Conservation (phyloP, 2,329 filamentous ascomycete species). For the Ambrosiella cleistominuta region DNA sequence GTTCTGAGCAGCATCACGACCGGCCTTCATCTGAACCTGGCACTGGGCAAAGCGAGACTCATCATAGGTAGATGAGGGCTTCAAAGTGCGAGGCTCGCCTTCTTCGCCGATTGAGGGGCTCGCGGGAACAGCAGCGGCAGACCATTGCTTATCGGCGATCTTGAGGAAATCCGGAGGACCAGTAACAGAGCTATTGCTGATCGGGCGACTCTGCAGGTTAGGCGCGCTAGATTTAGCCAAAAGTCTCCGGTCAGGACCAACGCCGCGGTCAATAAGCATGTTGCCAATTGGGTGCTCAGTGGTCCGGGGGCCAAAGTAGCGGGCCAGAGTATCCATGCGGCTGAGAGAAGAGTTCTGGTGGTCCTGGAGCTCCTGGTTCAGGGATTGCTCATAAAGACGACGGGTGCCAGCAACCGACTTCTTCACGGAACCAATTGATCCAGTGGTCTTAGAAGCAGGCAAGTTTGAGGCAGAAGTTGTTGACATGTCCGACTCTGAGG, state of each 20-base stretch:
- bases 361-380: slow-evolving; percentile 64
- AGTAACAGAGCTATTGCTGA: slow-evolving; percentile 4
- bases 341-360: slow-evolving; percentile 60
- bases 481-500: slow-evolving; percentile 15
- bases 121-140: slow-evolving; percentile 23
- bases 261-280: slow-evolving; percentile 28
- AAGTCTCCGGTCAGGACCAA: slow-evolving; percentile 27
- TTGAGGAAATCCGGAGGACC: slow-evolving; percentile 13
- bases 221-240: slow-evolving; percentile 46
- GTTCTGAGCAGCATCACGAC: slow-evolving; percentile 39
- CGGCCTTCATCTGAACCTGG: slow-evolving; percentile 64
- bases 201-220: slow-evolving; percentile 30
- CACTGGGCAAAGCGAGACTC: slow-evolving; percentile 72
- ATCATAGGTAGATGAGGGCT: slow-evolving; percentile 60
- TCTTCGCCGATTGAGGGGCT: slow-evolving; percentile 49
- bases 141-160: slow-evolving; percentile 18
- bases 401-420: slow-evolving; percentile 40
- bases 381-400: slow-evolving; percentile 65
- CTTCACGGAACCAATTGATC: neutral
- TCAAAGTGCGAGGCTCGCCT: slow-evolving; percentile 64
- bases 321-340: slow-evolving; percentile 62
- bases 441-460: neutral
- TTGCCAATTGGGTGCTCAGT: slow-evolving; percentile 32
- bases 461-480: neutral
- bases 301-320: slow-evolving; percentile 36